Evolutionary conservation across 73 alveolate species (phyloP), one percentile per base, ranked within the genome.

Genomic region (Loxodes magnus): DNA sequence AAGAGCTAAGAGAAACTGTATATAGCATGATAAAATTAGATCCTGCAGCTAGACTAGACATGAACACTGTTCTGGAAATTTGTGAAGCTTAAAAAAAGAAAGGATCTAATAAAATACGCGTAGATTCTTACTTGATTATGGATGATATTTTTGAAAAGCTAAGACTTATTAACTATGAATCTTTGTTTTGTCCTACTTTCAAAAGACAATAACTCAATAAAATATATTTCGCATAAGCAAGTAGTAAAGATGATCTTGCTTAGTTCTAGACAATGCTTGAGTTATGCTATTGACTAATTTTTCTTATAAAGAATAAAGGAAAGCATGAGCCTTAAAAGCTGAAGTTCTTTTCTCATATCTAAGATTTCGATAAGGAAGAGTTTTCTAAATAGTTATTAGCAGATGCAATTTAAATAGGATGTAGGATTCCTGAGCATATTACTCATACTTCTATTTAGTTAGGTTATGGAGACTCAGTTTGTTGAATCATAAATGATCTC

Each of bases 71-170:
- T 26, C 79, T 86, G n/a, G 64, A 52, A 30, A 64, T 67, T 35
- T 82, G 94, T 54, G 84, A 82, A 35, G 12, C 65, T 43, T 68
- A 80, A 55, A 22, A 39, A 30, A 24, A 60, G 35, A 2, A 74
- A 20, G 39, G 35, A 26, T 20, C 64, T 19, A 59, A 76, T 22
- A 54, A 19, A 61, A 78, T 77, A 14, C 68, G 75, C 35, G 70
- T 77, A 52, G 94, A 80, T 27, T 90, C 94, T 21, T 57, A 68
- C 38, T 67, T 84, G 35, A 85, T 88, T 10, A 88, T 84, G 94
- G 94, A 92, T 56, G 97, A 92, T 53, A 84, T 92, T 35, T 73
- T 71, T 50, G 98, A 92, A 54, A 92, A 92, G 54, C 81, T 92
- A 10, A 61, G 77, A 25, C 75, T 88, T 25, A 62, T 92, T 3